Evolutionary conservation across 75 land plant genomes (phyloP).

Genomic region (Cunninghamia lanceolata): DNA sequence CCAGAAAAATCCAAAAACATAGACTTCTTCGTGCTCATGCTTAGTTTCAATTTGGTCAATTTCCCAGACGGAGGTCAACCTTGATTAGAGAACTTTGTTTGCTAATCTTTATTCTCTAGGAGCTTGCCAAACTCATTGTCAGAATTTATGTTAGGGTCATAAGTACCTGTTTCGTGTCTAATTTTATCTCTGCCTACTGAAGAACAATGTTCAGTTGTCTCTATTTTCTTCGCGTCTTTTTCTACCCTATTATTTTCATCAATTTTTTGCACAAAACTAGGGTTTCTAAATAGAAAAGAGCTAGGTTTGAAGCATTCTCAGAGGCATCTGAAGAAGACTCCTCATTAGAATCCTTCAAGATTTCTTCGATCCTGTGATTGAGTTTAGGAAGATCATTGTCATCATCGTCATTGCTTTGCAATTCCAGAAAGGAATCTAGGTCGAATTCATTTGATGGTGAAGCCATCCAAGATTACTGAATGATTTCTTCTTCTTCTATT

Average conservation of each 20-base stretch:
- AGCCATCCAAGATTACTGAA: neutral
- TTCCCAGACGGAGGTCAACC: neutral
- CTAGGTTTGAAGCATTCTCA: neutral
- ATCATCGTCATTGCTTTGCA: conserved; percentile 32
- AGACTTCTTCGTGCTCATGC: neutral
- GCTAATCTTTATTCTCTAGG: neutral
- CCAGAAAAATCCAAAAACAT: neutral
- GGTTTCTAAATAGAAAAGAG: neutral
- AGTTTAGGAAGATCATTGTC: conserved; percentile 10
- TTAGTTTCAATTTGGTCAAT: neutral
- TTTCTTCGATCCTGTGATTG: conserved; percentile 69
- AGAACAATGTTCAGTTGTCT: neutral
- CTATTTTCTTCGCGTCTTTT: neutral
- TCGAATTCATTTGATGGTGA: conserved; percentile 37
- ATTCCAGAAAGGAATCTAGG: conserved; percentile 50
- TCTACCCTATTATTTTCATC: conserved; percentile 1
- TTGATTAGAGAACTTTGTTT: neutral
- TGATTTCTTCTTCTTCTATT: neutral
- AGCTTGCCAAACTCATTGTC: neutral
- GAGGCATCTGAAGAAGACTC: conserved; percentile 20
- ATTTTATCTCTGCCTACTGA: neutral
- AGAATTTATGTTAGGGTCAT: neutral
- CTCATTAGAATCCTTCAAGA: conserved; percentile 57
- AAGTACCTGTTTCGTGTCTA: neutral
- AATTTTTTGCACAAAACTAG: neutral